A percentile compares a stretch with the other conserved stretches of the same genome.
Evolutionary conservation across 495 filamentous ascomycete genomes (phyloP).

Genomic region (Aspergillus conjunctus): DNA sequence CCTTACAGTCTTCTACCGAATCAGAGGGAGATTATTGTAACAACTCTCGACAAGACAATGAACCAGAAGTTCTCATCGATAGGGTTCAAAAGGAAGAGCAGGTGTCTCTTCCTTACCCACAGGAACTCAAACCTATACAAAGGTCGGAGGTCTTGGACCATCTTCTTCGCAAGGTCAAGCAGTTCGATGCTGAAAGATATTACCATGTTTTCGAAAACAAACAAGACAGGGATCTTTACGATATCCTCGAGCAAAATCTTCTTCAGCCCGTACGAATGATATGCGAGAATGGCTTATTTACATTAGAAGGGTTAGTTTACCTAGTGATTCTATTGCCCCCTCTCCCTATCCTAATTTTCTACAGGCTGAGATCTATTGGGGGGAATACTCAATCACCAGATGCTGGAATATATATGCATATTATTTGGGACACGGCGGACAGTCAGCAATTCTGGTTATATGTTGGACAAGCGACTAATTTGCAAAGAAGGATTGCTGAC

Average conservation of each 20-base stretch:
- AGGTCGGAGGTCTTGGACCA: background rate
- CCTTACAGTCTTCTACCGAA: background rate
- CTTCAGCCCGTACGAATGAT: background rate
- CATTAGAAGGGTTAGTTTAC: background rate
- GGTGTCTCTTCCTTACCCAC: too few species aligned
- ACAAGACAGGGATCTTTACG: background rate
- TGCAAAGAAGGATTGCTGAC: constrained; percentile 4
- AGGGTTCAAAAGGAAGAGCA: background rate
- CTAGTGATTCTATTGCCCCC: background rate
- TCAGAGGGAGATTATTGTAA: background rate
- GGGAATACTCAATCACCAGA: background rate
- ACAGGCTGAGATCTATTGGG: background rate
- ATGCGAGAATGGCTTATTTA: background rate
- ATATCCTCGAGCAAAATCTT: background rate
- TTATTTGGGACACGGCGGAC: background rate
- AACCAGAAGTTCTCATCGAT: too few species aligned
- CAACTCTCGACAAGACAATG: too few species aligned
- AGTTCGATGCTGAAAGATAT: background rate
- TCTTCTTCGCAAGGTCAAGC: background rate
- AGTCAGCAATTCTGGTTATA: constrained; percentile 1
- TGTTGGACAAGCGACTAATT: background rate
- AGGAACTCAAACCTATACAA: background rate
- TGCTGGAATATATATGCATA: constrained; percentile 2
- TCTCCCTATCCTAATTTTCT: background rate
- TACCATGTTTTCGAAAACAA: background rate